Evolutionary conservation across 2,329 filamentous ascomycete species (phyloP), one percentile per base, ranked within the genome.

Genomic region (Parascedosporium putredinis): DNA sequence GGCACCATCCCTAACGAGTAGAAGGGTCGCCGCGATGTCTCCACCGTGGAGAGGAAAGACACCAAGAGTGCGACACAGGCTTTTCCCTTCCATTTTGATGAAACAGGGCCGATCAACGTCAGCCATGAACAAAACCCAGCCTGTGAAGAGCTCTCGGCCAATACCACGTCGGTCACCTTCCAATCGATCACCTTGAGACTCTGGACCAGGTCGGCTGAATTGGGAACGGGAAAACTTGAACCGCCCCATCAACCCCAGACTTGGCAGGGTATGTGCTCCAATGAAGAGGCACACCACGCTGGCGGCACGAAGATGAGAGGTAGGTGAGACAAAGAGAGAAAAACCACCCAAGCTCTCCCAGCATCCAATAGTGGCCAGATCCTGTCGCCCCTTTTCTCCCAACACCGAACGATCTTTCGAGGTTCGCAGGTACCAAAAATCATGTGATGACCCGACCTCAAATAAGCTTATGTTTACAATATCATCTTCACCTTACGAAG

Each of bases 361-460:
- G 23, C 46, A 40, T 20, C 46, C 46, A 48, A 40, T 40, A 16
- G 18, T n/a, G 46, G 18, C 23, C 18, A 14, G 20, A 33, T 18
- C 14, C 10, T 16, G 14, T 38, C 9, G 14, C 18, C 9, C 25
- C 45, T 24, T 31, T 12, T 31, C 7, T 12, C 16, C 12, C 22
- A 16, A 9, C 22, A 18, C 18, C 18, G 18, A 42, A 20, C n/a
- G n/a, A n/a, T n/a, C n/a, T n/a, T 42, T 18, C 22, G 14, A 23
- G 5, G 33, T 48, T 34, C 31, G 46, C 46, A 48, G 24, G n/a
- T 4, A n/a, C 12, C 33, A 38, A 42, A 9, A 22, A 40, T 48
- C 46, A 48, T 48, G 46, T 48, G 46, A 48, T 36, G 27, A 23
- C 23, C 22, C n/a, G n/a, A n/a, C n/a, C n/a, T n/a, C n/a, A n/a